phyloP scores from a whole-genome alignment of 2,329 filamentous ascomycete species.

The Diaporthe velutina region DNA sequence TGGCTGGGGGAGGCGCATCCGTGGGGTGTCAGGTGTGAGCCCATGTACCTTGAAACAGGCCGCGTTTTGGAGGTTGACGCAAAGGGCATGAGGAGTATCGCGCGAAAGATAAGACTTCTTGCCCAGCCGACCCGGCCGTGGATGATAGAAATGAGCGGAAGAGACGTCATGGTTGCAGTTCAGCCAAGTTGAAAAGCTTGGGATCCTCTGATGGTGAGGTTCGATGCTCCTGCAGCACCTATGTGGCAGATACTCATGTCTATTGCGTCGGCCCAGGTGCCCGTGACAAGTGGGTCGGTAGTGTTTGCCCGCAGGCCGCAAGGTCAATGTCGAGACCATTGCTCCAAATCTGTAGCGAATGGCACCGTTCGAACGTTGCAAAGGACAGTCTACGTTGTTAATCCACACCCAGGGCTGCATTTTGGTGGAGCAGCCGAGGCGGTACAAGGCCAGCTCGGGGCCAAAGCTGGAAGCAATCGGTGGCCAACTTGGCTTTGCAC shows the following conservation, averaged over 20 bases:
- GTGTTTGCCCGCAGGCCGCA: background rate
- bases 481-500: no score
- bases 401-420: background rate
- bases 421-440: background rate
- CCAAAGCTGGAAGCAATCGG: background rate
- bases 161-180: background rate
- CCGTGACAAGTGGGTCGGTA: background rate
- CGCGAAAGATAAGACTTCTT: background rate
- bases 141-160: background rate
- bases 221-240: background rate
- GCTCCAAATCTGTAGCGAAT: background rate
- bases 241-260: background rate
- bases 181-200: background rate
- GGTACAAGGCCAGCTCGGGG: background rate
- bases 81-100: background rate
- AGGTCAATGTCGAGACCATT: background rate
- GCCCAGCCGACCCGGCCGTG: no score
- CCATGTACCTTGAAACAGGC: constrained; percentile 32
- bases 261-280: background rate
- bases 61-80: constrained; percentile 31
- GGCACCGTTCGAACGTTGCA: background rate
- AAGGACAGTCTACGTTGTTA: background rate
- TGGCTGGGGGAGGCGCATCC: background rate
- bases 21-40: constrained; percentile 15
- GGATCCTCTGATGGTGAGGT: background rate